phyloP scores from a whole-genome alignment of 2,329 filamentous ascomycete genomes.

The Epichloe hybrida region DNA sequence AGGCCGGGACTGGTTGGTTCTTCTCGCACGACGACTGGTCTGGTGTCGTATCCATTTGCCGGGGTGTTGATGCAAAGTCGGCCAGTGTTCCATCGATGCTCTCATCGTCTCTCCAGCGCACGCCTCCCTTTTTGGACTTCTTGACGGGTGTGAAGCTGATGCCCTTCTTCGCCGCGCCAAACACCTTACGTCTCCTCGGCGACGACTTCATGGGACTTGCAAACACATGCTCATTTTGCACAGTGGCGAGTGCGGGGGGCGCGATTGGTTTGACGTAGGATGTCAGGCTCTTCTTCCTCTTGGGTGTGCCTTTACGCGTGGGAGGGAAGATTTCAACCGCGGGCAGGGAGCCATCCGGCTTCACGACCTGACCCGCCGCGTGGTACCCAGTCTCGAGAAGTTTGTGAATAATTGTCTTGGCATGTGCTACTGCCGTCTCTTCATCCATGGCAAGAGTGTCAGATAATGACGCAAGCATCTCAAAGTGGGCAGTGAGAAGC shows the following conservation, averaged over 20 bases:
- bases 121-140: constrained; percentile 60
- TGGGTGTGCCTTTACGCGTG: constrained; percentile 60
- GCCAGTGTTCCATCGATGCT: constrained; percentile 70
- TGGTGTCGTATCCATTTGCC: constrained; percentile 45
- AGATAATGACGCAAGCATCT: constrained; percentile 71
- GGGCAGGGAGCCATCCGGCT: constrained; percentile 60
- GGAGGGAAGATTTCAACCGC: constrained; percentile 57
- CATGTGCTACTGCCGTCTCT: constrained; percentile 67
- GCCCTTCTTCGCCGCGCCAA: constrained; percentile 49
- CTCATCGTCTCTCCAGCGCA: constrained; percentile 88
- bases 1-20: constrained; percentile 20
- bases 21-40: constrained; percentile 22
- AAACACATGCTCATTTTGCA: constrained; percentile 17
- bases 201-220: constrained; percentile 55
- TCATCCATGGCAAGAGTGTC: constrained; percentile 74
- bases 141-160: constrained; percentile 74
- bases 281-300: constrained; percentile 46
- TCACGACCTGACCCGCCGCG: constrained; percentile 72
- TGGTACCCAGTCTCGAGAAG: constrained; percentile 65
- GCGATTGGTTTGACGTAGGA: constrained; percentile 29
- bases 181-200: constrained; percentile 61
- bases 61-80: constrained; percentile 84
- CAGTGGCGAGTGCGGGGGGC: constrained; percentile 27
- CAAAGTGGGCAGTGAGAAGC: constrained; percentile 80
- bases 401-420: constrained; percentile 61